Base-by-base conservation (phyloP, 805 yeast genomes). In the Barnettozyma sp. region DNA sequence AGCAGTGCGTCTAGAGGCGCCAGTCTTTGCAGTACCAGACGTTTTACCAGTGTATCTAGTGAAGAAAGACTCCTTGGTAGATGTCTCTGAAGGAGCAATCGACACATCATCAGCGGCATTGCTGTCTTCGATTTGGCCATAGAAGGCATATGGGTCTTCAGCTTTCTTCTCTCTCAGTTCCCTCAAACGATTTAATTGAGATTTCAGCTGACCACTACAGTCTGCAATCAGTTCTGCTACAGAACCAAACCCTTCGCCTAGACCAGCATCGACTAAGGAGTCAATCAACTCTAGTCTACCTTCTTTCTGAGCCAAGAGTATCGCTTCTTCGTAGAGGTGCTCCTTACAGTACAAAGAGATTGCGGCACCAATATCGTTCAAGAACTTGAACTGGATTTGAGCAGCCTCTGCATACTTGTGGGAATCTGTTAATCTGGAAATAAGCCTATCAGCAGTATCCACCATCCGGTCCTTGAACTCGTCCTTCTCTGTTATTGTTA, bases 1-100 rank as follows among this genome's bases (percentile, higher is more conserved):
- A 6, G 94, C 73, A 0, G 98, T 88, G 52, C 82, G 73, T 59
- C 99, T 74, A 1, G 96, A 80, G 3, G 92, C 97, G 20, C 97
- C 97, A 0, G 98, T 92, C 54, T 83, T 82, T 4, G 97, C 97
- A 3, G 98, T 92, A 17, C 95, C 95, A 1, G 82, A 70, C 1
- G 97, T 88, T 60, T 90, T 88, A 44, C 97, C 98, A 0, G 98
- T 92, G 58, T 92, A 92, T 55, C 95, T 73, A 1, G 99, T 92
- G 63, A 86, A 84, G 58, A 88, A 85, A 0, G 97, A 87, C 25
- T 90, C 94, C 20, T 84, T 82, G 0, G 95, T 84, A 0, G 97
- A 85, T 0, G 95, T 78, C 56, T 87, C 97, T 0, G 95, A 82
- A 1, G 95, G 92, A 0, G 97, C 97, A 44, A 92, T 72, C 0